phyloP scores from a whole-genome alignment of 768 basidiomycete species.

The Rhodotorula paludigena region DNA sequence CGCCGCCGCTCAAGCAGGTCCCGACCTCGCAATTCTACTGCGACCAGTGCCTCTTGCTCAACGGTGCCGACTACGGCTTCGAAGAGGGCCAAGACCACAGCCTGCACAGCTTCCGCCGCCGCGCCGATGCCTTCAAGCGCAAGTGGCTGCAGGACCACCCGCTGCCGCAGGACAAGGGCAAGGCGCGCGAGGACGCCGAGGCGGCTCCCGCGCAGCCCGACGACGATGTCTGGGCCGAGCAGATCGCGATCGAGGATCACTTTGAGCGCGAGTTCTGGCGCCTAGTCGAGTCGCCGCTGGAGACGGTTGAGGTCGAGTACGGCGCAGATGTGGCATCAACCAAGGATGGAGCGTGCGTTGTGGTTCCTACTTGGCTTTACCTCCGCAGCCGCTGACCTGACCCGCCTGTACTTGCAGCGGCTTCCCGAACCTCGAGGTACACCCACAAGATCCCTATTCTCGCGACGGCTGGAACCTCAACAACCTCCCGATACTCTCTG shows the following conservation, averaged over 20 bases:
- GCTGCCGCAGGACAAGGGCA: conserved; percentile 52
- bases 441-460: conserved; percentile 78
- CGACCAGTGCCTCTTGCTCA: conserved; percentile 79
- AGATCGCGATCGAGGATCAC: conserved; percentile 67
- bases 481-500: conserved; percentile 78
- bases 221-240: conserved; percentile 39
- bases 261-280: conserved; percentile 97
- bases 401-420: conserved; percentile 55
- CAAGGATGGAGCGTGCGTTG: conserved; percentile 82
- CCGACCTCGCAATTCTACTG: conserved; percentile 97
- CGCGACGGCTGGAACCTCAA: conserved; percentile 96
- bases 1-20: conserved; percentile 76
- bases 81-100: conserved; percentile 97
- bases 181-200: conserved; percentile 52
- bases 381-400: neutral
- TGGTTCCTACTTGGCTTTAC: conserved; percentile 10
- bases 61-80: conserved; percentile 94
- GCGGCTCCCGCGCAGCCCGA: conserved; percentile 27
- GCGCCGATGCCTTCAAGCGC: conserved; percentile 80
- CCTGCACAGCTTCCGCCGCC: conserved; percentile 81
- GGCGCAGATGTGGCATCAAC: conserved; percentile 99
- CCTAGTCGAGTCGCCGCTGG: conserved; percentile 76
- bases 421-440: conserved; percentile 91
- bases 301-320: conserved; percentile 97
- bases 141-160: conserved; percentile 72